These are phyloP conservation scores for Chaetomium sp. DNA, from an alignment of 2,329 filamentous ascomycete species.

Conservation along the genomic window DNA sequence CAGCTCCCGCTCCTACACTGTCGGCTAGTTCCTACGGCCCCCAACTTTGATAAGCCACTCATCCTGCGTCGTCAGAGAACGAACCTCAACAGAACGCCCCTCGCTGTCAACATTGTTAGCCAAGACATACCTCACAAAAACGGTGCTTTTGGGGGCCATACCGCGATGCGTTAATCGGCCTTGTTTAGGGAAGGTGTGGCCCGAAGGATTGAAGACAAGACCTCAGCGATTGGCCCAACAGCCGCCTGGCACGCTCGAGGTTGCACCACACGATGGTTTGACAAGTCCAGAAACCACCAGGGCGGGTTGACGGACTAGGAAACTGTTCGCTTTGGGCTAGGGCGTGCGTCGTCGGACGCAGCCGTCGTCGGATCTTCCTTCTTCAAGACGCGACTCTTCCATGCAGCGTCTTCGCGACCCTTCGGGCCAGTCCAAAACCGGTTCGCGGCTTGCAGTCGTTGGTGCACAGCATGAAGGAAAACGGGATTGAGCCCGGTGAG, in stretches of 20 bases:
- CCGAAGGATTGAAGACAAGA: background rate
- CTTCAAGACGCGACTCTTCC: too few relatives aligned
- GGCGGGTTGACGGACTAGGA: constrained; percentile 1
- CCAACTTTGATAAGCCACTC: background rate
- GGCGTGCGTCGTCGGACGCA: background rate
- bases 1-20: background rate
- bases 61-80: too few relatives aligned
- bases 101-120: background rate
- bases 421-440: background rate
- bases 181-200: constrained; percentile 1
- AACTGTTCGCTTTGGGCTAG: background rate
- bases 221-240: constrained; percentile 10
- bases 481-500: background rate
- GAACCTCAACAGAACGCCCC: background rate
- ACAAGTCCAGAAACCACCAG: background rate
- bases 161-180: background rate
- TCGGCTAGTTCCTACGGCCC: constrained; percentile 7
- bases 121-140: background rate
- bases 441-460: background rate
- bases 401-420: background rate
- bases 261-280: constrained; percentile 4
- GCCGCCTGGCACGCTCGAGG: constrained; percentile 10
- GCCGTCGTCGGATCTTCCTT: too few relatives aligned
- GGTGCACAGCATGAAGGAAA: background rate
- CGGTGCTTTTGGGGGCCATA: background rate